Evolutionary conservation across 2,329 filamentous ascomycete genomes (phyloP).

Genomic region (Scytalidium lignicola): DNA sequence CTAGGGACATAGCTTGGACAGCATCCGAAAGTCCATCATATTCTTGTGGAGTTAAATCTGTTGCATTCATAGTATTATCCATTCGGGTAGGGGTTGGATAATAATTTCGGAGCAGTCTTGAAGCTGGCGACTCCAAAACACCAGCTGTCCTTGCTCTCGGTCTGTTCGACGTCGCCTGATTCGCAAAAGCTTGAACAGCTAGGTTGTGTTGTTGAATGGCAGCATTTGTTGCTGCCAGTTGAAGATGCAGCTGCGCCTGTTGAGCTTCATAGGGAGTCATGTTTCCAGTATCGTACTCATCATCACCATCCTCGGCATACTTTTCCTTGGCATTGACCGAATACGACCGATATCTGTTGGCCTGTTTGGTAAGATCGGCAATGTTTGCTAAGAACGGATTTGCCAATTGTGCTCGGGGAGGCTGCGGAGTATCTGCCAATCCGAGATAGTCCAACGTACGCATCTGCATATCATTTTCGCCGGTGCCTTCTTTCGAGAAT

Average conservation of each 20-base stretch:
- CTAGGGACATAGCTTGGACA: slow-evolving; percentile 74
- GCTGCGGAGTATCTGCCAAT: slow-evolving; percentile 87
- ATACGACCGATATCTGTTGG: slow-evolving; percentile 90
- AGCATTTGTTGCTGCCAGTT: slow-evolving; percentile 58
- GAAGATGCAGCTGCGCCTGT: slow-evolving; percentile 56
- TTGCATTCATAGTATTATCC: slow-evolving; percentile 68
- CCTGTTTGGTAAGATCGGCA: slow-evolving; percentile 68
- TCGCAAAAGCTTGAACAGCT: slow-evolving; percentile 87
- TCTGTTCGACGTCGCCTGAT: slow-evolving; percentile 72
- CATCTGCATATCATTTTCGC: slow-evolving; percentile 81
- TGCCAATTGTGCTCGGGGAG: slow-evolving; percentile 65
- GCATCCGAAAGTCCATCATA: slow-evolving; percentile 78
- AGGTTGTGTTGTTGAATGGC: slow-evolving; percentile 88
- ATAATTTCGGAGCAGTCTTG: slow-evolving; percentile 59
- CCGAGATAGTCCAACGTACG: slow-evolving; percentile 94
- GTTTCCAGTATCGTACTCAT: slow-evolving; percentile 50
- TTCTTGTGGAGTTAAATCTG: slow-evolving; percentile 75
- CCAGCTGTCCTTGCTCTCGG: slow-evolving; percentile 89
- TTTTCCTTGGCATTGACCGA: slow-evolving; percentile 98
- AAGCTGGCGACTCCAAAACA: slow-evolving; percentile 61
- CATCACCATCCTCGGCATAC: slow-evolving; percentile 84
- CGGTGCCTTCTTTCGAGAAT: slow-evolving; percentile 78
- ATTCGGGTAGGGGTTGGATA: slow-evolving; percentile 71
- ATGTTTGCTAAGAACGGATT: slow-evolving; percentile 72
- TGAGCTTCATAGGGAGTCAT: slow-evolving; percentile 51